Evolutionary conservation across 371 early-diverging fungal genomes (phyloP), one percentile per base, ranked within the genome.

Genomic region (Mortierella sp.): DNA sequence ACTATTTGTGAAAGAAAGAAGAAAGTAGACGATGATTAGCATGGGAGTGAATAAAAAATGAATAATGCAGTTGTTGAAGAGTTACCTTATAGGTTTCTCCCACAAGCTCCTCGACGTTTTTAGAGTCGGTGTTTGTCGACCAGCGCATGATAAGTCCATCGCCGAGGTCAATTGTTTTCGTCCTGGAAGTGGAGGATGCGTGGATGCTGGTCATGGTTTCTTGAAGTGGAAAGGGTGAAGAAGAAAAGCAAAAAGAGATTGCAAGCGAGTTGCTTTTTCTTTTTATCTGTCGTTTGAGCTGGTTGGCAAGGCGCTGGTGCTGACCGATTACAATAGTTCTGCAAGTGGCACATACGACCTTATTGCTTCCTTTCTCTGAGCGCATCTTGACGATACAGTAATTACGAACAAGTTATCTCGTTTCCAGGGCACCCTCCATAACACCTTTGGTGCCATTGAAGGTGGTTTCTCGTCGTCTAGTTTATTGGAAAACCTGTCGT

Each of bases 61-160:
- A 37, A 31, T 46, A 16, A n/a, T 46, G 9, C 9, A 2, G 13
- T 46, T 46, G 48, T 9, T 46, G 13, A 46, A 46, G 61, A 2
- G 2, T 40, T 74, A 74, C 75, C 57, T 19, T 21, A 31, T 71
- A 76, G 13, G 48, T 57, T 26, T 55, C 55, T 11, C 44, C 71
- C 1, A 59, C 28, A 5, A 70, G 69, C 28, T 69, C 57, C 9
- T 21, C 54, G 24, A 76, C 34, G 24, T 76, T 57, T n/a, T 53
- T 48, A 5, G 70, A 21, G 24, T 76, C 77, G 2, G 72, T 72
- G 1, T 43, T n/a, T 21, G 67, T 71, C 3, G 77, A 77, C 72
- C 72, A 72, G 8, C 77, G 71, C 72, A 72, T 72, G n/a, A 72
- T 61, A 21, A 72, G 77, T n/a, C 77, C 77, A 61, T 72, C 44